These are phyloP conservation scores for Colletotrichum sp. DNA, from an alignment of 2,329 filamentous ascomycete genomes.

Conservation along the genomic window DNA sequence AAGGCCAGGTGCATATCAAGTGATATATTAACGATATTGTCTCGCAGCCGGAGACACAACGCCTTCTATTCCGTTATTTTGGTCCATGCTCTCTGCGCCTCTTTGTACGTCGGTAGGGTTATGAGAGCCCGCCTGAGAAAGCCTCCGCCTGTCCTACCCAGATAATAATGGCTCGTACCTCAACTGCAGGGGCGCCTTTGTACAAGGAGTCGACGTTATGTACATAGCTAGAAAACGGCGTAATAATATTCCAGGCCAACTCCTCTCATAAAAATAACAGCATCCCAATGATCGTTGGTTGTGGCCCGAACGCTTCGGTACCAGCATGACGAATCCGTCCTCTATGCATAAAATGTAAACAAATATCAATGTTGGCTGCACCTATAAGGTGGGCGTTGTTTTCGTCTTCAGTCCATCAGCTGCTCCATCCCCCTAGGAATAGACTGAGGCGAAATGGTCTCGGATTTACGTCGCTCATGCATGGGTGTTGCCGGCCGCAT, in stretches of 20 bases:
- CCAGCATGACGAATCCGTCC: not conserved
- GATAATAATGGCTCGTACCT: not conserved
- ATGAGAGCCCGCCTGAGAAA: not conserved
- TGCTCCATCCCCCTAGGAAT: slow-evolving; percentile 44
- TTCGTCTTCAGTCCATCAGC: slow-evolving; percentile 35
- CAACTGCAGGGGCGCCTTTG: not conserved
- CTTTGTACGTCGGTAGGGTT: not conserved
- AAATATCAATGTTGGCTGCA: not conserved
- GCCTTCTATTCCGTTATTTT: not conserved
- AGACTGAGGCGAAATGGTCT: slow-evolving; percentile 50
- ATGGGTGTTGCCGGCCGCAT: slow-evolving; percentile 9
- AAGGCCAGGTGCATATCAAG: not conserved
- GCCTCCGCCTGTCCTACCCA: not conserved
- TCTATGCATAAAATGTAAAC: slow-evolving; percentile 11
- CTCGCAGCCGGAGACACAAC: not conserved
- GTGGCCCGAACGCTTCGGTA: slow-evolving; percentile 19
- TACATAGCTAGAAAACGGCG: not conserved
- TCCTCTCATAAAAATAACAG: not conserved
- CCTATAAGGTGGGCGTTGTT: not conserved
- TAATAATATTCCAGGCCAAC: not conserved
- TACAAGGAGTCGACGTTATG: slow-evolving; percentile 1
- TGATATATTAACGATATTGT: not conserved
- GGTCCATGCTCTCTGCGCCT: not conserved
- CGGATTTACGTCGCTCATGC: slow-evolving; percentile 16
- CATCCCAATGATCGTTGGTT: not conserved